Evolutionary conservation across 2,329 filamentous ascomycete genomes (phyloP).

Genomic region (Cladosporium sp.): DNA sequence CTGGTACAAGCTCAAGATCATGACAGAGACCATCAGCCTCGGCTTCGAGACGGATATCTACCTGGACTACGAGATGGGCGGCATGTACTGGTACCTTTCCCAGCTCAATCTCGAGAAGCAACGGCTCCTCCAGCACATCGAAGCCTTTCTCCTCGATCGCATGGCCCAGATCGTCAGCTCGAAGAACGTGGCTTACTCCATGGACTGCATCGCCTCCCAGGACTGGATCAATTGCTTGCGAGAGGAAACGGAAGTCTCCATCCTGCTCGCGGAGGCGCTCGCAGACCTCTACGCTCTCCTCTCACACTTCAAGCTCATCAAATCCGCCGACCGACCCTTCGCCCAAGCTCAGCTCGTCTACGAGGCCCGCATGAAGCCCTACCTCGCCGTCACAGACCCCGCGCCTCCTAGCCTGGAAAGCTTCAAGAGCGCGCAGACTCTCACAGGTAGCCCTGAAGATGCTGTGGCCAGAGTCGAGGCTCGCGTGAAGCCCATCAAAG

Average conservation of each 20-base stretch:
- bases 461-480: slow-evolving; percentile 14
- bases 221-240: slow-evolving; percentile 25
- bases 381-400: slow-evolving; percentile 61
- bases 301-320: slow-evolving; percentile 50
- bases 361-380: slow-evolving; percentile 82
- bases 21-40: slow-evolving; percentile 81
- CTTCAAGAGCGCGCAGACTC: slow-evolving; percentile 38
- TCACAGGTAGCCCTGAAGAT: not conserved
- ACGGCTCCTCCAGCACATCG: slow-evolving; percentile 58
- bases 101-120: slow-evolving; percentile 10
- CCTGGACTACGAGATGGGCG: slow-evolving; percentile 72
- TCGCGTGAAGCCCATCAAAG: slow-evolving; percentile 30
- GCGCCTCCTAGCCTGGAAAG: slow-evolving; percentile 59
- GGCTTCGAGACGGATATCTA: slow-evolving; percentile 94
- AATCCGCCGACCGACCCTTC: slow-evolving; percentile 54
- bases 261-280: slow-evolving; percentile 28
- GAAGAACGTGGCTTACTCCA: slow-evolving; percentile 22
- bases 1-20: slow-evolving; percentile 79
- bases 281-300: slow-evolving; percentile 59
- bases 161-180: slow-evolving; percentile 23
- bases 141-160: slow-evolving; percentile 51
- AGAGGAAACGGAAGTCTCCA: slow-evolving; percentile 24
- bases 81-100: slow-evolving; percentile 68
- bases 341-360: slow-evolving; percentile 64
- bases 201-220: slow-evolving; percentile 14